A percentile compares a stretch with the other conserved stretches of the same genome.
These are phyloP conservation scores for Nematocida minor DNA, from an alignment of 371 early-diverging fungal genomes.

Conservation along the genomic window DNA sequence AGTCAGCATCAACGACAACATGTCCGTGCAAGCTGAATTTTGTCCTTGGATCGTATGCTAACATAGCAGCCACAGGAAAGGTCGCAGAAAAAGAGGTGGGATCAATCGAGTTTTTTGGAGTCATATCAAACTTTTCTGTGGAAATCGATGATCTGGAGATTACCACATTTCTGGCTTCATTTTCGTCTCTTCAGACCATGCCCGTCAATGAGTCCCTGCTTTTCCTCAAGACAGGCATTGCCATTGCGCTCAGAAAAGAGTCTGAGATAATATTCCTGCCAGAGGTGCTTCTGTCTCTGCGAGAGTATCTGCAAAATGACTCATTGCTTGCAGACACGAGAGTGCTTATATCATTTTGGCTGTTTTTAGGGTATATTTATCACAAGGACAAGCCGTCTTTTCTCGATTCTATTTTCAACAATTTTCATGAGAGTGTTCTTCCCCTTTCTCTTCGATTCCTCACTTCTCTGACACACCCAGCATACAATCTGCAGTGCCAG, in stretches of 20 bases:
- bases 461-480: not conserved
- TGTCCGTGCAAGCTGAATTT: conserved; percentile 13
- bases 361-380: not conserved
- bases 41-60: conserved; percentile 1
- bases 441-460: not conserved
- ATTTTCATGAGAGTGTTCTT: not conserved
- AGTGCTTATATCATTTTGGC: conserved; percentile 9
- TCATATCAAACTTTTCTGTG: not conserved
- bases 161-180: not conserved
- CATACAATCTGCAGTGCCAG: not conserved
- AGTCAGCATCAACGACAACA: not conserved
- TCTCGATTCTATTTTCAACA: not conserved
- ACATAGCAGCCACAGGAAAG: not conserved
- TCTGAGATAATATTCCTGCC: not conserved
- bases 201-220: not conserved
- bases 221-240: conserved; percentile 12
- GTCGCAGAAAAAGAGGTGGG: not conserved
- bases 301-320: conserved; percentile 28
- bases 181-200: not conserved
- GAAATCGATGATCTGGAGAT: conserved; percentile 2
- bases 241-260: not conserved
- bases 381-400: not conserved
- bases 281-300: conserved; percentile 1
- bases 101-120: not conserved
- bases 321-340: not conserved